These are phyloP conservation scores for Aspergillus aculeatus DNA, from an alignment of 2,329 filamentous ascomycete genomes.

Conservation along the genomic window DNA sequence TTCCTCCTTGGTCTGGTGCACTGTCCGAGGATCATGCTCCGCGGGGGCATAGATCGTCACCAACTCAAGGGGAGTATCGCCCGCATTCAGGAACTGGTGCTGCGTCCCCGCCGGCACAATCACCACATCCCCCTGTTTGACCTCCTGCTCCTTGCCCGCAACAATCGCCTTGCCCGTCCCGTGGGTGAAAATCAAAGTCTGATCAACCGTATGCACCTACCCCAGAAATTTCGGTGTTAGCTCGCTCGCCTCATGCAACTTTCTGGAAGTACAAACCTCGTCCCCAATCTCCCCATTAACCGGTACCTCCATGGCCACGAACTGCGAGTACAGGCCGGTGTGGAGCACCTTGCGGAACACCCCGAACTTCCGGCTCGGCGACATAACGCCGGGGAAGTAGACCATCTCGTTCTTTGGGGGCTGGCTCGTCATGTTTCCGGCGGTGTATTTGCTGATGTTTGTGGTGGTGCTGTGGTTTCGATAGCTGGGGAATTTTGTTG, in stretches of 20 bases:
- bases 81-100: constrained; percentile 65
- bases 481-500: background rate
- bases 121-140: constrained; percentile 58
- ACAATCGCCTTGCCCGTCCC: constrained; percentile 60
- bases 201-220: constrained; percentile 59
- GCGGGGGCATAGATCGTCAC: constrained; percentile 64
- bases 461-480: background rate
- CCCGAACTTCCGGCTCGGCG: constrained; percentile 58
- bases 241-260: too few species aligned
- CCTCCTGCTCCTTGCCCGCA: constrained; percentile 56
- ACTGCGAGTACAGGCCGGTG: constrained; percentile 62
- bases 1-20: constrained; percentile 63
- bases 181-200: constrained; percentile 63
- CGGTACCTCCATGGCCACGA: constrained; percentile 65
- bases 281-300: constrained; percentile 66
- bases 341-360: constrained; percentile 62
- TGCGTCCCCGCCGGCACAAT: constrained; percentile 65
- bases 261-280: constrained; percentile 41
- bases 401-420: constrained; percentile 56
- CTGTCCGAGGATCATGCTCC: constrained; percentile 59
- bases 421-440: constrained; percentile 24
- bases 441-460: background rate
- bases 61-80: constrained; percentile 58
- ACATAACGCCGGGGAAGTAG: constrained; percentile 58
- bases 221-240: background rate